phyloP scores from a whole-genome alignment of 2,329 filamentous ascomycete genomes.

The Scedosporium apiospermum region DNA sequence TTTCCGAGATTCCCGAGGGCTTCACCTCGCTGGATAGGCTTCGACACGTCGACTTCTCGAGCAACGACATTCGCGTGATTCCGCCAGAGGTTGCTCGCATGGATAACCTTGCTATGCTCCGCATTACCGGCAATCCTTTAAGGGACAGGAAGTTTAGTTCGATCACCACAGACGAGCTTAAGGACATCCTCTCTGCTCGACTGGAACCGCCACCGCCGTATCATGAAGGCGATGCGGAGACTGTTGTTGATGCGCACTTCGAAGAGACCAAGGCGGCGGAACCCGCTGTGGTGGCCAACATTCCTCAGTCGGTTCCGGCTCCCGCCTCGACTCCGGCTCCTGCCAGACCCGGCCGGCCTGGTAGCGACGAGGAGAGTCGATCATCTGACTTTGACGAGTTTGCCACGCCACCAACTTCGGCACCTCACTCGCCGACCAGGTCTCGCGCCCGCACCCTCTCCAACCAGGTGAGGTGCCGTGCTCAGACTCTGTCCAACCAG shows the following conservation, averaged over 20 bases:
- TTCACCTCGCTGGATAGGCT: conserved; percentile 60
- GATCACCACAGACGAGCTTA: conserved; percentile 73
- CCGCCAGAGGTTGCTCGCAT: conserved; percentile 72
- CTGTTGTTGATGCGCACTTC: conserved; percentile 6
- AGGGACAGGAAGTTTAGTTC: conserved; percentile 78
- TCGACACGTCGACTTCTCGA: conserved; percentile 70
- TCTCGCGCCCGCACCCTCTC: conserved; percentile 38
- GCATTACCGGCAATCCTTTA: conserved; percentile 81
- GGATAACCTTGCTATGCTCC: conserved; percentile 65
- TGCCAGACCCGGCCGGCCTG: background rate
- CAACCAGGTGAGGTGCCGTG: conserved; percentile 31
- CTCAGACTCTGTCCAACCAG: conserved; percentile 35
- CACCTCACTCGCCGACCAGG: conserved; percentile 37
- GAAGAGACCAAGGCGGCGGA: background rate
- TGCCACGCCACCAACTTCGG: conserved; percentile 47
- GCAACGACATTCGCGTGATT: conserved; percentile 70
- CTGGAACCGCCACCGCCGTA: conserved; percentile 47
- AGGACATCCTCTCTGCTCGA: conserved; percentile 58
- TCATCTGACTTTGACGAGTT: conserved; percentile 45
- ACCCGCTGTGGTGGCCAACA: conserved; percentile 5
- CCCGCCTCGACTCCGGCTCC: background rate
- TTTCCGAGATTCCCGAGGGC: conserved; percentile 66
- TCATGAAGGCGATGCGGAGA: conserved; percentile 8
- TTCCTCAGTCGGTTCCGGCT: background rate
- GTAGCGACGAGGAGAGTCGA: conserved; percentile 28